Evolutionary conservation across 768 basidiomycete species (phyloP).

Genomic region (Mrakia hoshinonis): DNA sequence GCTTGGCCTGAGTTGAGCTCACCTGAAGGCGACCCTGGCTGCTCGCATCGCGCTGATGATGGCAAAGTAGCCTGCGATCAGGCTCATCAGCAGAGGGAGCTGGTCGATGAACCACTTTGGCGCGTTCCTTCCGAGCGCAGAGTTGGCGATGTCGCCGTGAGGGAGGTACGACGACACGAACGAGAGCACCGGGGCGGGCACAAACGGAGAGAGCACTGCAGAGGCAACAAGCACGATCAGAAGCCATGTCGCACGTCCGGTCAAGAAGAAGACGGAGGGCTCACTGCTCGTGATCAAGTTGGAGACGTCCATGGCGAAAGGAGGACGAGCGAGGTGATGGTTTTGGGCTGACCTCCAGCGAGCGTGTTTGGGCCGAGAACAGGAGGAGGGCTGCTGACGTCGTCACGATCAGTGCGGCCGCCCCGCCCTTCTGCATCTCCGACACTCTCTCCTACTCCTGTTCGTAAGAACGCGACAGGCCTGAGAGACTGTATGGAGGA

Average conservation of each 20-base stretch:
- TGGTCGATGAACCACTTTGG: slow-evolving; percentile 31
- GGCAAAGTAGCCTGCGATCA: slow-evolving; percentile 13
- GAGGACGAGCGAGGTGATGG: background rate
- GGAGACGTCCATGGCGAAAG: background rate
- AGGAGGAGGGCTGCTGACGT: no score
- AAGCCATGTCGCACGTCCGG: background rate
- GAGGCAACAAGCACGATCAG: background rate
- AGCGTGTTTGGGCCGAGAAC: no score
- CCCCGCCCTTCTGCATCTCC: no score
- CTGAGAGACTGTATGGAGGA: no score
- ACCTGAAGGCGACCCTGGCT: slow-evolving; percentile 7
- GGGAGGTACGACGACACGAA: slow-evolving; percentile 15
- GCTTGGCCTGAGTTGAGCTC: slow-evolving; percentile 1
- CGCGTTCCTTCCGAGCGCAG: slow-evolving; percentile 28
- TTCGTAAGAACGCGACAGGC: no score
- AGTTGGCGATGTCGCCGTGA: slow-evolving; percentile 22
- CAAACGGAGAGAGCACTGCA: background rate
- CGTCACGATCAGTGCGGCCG: no score
- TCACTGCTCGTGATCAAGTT: background rate
- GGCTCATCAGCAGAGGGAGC: slow-evolving; percentile 16
- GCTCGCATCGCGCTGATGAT: slow-evolving; percentile 4
- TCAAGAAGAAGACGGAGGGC: background rate
- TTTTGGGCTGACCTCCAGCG: no score
- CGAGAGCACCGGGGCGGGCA: background rate
- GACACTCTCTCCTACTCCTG: no score